Evolutionary conservation across 2,329 filamentous ascomycete species (phyloP), one percentile per base, ranked within the genome.

Genomic region (Amauroascus verrucosus): DNA sequence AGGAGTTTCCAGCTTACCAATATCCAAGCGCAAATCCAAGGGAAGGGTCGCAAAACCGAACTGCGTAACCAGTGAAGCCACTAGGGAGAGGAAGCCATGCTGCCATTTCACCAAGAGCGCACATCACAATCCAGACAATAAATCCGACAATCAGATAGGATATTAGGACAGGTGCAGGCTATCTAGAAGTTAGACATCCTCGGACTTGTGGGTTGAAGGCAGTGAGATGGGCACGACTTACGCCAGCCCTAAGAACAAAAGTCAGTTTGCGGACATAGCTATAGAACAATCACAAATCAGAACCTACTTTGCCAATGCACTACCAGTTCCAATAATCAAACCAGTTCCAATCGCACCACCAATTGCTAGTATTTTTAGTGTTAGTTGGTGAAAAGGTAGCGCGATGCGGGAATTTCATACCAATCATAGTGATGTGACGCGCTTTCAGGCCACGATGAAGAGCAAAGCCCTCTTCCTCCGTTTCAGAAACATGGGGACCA

Each of bases 121-220:
- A 70, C 60, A 63, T 61, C 60, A 93, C 86, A 40, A 88, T 72
- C 68, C 83, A 93, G 59, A 91, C 87, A 56, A 93, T 63, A 47
- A 72, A 70, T 45, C 72, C 72, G 43, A 73, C 69, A 51, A 70
- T 63, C 3, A 67, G 61, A 59, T 74, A 74, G 5, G 70, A 70
- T 43, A 74, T 73, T 28, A 74, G 62, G 35, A 74, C 67, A 2
- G 70, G 62, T 13, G 63, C 71, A 18, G 71, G 71, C 60, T 68
- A 56, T 20, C 22, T 33, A 51, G 47, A 55, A 30, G 55, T 60
- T 40, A 60, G 53, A 18, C 37, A 40, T 18, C 26, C 5, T 40
- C 24, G 32, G 11, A 4, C 2, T 24, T n/a, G 32, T 2, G 13
- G 2, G 11, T 22, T n/a, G 18, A 20, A 32, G 33, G n/a, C n/a